phyloP scores from a whole-genome alignment of 2,329 filamentous ascomycete species.

The Talaromyces sp. region DNA sequence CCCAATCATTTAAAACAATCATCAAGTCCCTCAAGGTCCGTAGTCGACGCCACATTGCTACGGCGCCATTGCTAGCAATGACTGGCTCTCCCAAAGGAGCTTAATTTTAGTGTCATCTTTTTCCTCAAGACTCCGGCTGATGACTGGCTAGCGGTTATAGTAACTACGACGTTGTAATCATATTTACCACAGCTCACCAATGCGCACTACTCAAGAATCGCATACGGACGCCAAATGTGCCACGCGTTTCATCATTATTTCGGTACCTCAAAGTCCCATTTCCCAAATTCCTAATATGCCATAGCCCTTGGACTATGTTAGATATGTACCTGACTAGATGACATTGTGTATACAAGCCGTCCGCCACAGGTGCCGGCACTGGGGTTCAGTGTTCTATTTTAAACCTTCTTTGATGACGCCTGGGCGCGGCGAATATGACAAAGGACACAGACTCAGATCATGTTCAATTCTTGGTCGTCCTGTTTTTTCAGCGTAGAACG shows the following conservation, averaged over 20 bases:
- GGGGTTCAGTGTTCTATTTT: background rate
- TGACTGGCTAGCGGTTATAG: constrained; percentile 1
- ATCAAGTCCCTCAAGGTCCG: background rate
- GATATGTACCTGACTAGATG: background rate
- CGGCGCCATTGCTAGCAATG: constrained; percentile 9
- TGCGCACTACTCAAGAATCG: background rate
- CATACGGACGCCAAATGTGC: background rate
- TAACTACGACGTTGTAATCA: constrained; percentile 5
- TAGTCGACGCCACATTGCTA: constrained; percentile 14
- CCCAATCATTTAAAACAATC: background rate
- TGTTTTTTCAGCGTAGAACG: background rate
- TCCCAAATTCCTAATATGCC: background rate
- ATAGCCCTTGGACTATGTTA: background rate
- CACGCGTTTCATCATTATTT: background rate
- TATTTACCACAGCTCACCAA: background rate
- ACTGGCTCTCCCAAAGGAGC: background rate
- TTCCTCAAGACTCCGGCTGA: background rate
- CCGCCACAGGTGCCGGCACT: background rate
- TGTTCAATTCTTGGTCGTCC: background rate
- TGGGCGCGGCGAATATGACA: background rate
- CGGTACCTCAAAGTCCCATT: background rate
- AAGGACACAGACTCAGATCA: background rate
- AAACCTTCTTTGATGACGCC: background rate
- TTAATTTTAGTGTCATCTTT: constrained; percentile 1
- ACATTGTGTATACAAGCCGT: background rate